These are phyloP conservation scores for Lipomyces oligophaga DNA, from an alignment of 805 yeast species.

Conservation along the genomic window DNA sequence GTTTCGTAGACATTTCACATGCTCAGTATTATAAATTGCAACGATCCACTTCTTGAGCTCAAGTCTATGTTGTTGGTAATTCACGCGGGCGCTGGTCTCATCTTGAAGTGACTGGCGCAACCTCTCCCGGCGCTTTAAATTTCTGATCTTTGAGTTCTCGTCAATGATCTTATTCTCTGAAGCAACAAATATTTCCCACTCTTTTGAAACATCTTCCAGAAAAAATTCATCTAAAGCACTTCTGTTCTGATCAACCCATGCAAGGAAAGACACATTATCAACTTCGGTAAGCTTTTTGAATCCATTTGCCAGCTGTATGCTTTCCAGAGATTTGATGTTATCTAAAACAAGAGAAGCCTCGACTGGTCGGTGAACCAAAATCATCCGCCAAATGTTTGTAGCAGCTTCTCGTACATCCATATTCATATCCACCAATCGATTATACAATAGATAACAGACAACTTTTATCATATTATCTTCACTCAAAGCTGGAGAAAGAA, in stretches of 20 bases:
- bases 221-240: conserved; percentile 23
- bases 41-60: conserved; percentile 30
- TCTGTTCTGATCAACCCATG: conserved; percentile 19
- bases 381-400: conserved; percentile 24
- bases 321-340: conserved; percentile 20
- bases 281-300: conserved; percentile 20
- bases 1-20: conserved; percentile 48
- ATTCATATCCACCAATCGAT: conserved; percentile 14
- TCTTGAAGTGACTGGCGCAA: conserved; percentile 12
- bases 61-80: conserved; percentile 21
- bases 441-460: conserved; percentile 22
- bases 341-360: conserved; percentile 25
- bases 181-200: conserved; percentile 25
- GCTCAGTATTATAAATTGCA: conserved; percentile 33
- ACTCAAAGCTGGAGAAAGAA: conserved; percentile 23
- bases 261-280: conserved; percentile 22
- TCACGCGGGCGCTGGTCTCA: conserved; percentile 12
- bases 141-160: conserved; percentile 12
- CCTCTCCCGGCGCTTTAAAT: conserved; percentile 18
- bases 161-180: conserved; percentile 21
- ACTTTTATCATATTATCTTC: conserved; percentile 24
- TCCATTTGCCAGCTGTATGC: conserved; percentile 16
- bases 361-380: conserved; percentile 24
- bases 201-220: conserved; percentile 17
- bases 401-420: conserved; percentile 21